Evolutionary conservation across 768 basidiomycete species (phyloP).

Genomic region (Lactifluus pinguis): DNA sequence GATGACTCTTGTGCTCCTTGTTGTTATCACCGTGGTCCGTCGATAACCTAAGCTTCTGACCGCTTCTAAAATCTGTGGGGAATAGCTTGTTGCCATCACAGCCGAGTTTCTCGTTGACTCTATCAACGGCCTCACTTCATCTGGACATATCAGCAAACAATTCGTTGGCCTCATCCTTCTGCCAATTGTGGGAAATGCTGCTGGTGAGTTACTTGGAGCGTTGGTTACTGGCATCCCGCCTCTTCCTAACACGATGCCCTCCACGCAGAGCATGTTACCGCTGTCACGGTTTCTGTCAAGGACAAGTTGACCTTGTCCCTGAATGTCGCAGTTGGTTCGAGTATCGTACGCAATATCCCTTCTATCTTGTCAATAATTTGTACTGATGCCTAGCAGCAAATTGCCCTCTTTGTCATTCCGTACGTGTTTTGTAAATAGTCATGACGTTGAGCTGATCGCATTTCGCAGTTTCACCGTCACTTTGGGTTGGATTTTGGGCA

Average conservation of each 20-base stretch:
- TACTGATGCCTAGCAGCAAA: conserved; percentile 45
- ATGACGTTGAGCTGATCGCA: not conserved
- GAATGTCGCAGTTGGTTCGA: conserved; percentile 83
- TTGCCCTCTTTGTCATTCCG: conserved; percentile 79
- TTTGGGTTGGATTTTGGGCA: conserved; percentile 75
- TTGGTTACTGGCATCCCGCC: not conserved
- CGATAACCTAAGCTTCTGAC: not conserved
- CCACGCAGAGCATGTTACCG: conserved; percentile 70
- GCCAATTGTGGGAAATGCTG: conserved; percentile 88
- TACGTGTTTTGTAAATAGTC: conserved; percentile 29
- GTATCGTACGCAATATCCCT: conserved; percentile 45
- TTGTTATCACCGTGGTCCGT: conserved; percentile 33
- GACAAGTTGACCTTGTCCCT: conserved; percentile 81
- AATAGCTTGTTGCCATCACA: conserved; percentile 41
- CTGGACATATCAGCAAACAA: conserved; percentile 54
- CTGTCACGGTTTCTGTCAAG: conserved; percentile 86
- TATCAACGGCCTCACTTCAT: conserved; percentile 60
- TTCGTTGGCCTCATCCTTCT: conserved; percentile 85
- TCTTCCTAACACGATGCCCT: conserved; percentile 1
- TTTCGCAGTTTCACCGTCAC: conserved; percentile 54
- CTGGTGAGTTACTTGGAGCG: conserved; percentile 34
- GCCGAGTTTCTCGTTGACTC: conserved; percentile 68
- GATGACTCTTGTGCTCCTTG: conserved; percentile 29
- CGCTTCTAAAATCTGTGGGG: not conserved
- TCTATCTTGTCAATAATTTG: not conserved